These are phyloP conservation scores for Rubia balearica DNA, from an alignment of 305 asterid genomes.

Conservation along the genomic window DNA sequence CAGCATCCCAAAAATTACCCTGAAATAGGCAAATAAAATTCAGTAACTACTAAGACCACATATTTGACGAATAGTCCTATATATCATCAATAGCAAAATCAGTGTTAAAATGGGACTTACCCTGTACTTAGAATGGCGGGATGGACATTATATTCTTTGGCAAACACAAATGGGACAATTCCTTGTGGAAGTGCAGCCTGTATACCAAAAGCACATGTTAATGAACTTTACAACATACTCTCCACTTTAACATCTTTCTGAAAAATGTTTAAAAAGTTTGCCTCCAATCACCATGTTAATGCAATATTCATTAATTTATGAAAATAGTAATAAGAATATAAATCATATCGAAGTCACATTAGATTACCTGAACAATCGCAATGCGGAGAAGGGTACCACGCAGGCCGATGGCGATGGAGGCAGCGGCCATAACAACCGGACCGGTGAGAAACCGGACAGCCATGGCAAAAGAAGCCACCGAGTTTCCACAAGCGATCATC, in stretches of 20 bases:
- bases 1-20: constrained; percentile 96
- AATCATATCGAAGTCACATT: not conserved
- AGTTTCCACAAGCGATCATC: constrained; percentile 89
- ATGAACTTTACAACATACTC: constrained; percentile 1
- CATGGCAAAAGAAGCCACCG: constrained; percentile 92
- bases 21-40: constrained; percentile 21
- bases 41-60: not conserved
- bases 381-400: constrained; percentile 91
- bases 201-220: constrained; percentile 7
- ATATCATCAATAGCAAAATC: not conserved
- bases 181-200: constrained; percentile 99
- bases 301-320: too few species aligned
- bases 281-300: not conserved
- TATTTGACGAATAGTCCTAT: not conserved
- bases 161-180: constrained; percentile 92
- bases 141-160: constrained; percentile 93
- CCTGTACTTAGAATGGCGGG: constrained; percentile 90
- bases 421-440: constrained; percentile 97
- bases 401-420: constrained; percentile 86
- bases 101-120: constrained; percentile 48
- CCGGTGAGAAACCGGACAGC: constrained; percentile 95
- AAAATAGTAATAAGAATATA: not conserved
- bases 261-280: not conserved
- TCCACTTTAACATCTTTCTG: not conserved
- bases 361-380: constrained; percentile 77